A percentile compares a stretch with the other conserved stretches of the same genome.
Evolutionary conservation across 2,329 filamentous ascomycete species (phyloP).

Genomic region (Scopulariopsis brevicaulis): DNA sequence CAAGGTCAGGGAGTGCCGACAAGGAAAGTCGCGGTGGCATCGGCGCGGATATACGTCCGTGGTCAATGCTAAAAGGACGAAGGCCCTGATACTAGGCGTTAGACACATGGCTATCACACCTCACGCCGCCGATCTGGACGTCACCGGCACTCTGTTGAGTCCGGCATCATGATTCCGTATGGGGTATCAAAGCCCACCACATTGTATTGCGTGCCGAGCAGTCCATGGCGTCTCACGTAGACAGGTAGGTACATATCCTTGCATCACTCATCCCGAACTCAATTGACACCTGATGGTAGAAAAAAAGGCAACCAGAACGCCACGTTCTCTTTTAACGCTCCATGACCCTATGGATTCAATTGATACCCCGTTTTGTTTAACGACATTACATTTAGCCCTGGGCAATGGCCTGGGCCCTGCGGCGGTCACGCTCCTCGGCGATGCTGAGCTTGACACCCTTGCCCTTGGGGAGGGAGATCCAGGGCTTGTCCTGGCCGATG

Average conservation of each 20-base stretch:
- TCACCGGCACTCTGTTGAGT: background rate
- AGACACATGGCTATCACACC: too few relatives aligned
- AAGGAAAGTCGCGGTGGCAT: too few relatives aligned
- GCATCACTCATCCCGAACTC: background rate
- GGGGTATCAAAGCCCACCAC: background rate
- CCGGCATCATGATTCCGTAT: background rate
- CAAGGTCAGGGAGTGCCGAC: too few relatives aligned
- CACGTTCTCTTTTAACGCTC: background rate
- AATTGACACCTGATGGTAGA: background rate
- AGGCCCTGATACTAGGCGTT: too few relatives aligned
- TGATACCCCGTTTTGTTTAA: background rate
- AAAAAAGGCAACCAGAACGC: background rate
- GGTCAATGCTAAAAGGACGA: too few relatives aligned
- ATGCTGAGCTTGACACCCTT: constrained; percentile 99
- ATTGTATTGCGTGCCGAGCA: background rate
- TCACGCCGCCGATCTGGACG: background rate
- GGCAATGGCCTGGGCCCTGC: constrained; percentile 52
- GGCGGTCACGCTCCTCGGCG: constrained; percentile 97
- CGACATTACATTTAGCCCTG: constrained; percentile 27
- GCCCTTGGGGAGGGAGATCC: constrained; percentile 99
- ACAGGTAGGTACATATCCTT: background rate
- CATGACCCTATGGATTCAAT: background rate
- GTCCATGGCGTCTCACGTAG: background rate
- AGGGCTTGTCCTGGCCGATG: constrained; percentile 97
- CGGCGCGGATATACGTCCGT: too few relatives aligned